Evolutionary conservation across 129 eudicot genomes (phyloP).

Genomic region (Centella asiatica): DNA sequence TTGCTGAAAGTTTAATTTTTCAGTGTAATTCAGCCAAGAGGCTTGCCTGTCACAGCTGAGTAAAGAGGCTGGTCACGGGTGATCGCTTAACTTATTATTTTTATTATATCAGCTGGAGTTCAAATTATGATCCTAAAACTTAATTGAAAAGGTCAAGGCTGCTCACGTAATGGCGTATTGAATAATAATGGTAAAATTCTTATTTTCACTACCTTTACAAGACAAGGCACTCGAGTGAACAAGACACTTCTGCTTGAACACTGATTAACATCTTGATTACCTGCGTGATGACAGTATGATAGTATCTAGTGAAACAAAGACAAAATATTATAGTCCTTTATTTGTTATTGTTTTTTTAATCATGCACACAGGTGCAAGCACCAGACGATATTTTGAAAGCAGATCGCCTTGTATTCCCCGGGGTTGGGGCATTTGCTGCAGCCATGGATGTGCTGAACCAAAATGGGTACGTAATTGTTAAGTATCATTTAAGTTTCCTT

Average conservation of each 20-base stretch:
- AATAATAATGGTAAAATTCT: too few species aligned
- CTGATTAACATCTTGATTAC: too few species aligned
- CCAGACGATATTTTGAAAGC: slow-evolving; percentile 90
- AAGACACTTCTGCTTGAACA: background rate
- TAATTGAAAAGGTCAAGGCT: background rate
- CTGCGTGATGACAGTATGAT: too few species aligned
- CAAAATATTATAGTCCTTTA: background rate
- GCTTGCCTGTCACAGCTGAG: too few species aligned
- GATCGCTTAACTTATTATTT: too few species aligned
- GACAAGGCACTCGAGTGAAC: background rate
- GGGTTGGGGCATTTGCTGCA: slow-evolving; percentile 97
- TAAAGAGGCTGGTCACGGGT: too few species aligned
- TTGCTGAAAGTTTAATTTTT: too few species aligned
- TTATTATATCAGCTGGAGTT: background rate
- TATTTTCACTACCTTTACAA: too few species aligned
- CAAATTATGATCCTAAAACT: background rate
- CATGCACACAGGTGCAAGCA: slow-evolving; percentile 52
- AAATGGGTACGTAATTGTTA: slow-evolving; percentile 51
- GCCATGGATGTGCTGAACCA: slow-evolving; percentile 81
- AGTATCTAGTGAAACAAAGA: background rate
- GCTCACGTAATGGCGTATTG: too few species aligned
- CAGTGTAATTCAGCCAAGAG: too few species aligned
- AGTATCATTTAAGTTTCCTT: too few species aligned
- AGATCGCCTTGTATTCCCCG: slow-evolving; percentile 79
- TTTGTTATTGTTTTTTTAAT: background rate